phyloP scores from a whole-genome alignment of 2,329 filamentous ascomycete species.

The Incumbomyces delicatus region DNA sequence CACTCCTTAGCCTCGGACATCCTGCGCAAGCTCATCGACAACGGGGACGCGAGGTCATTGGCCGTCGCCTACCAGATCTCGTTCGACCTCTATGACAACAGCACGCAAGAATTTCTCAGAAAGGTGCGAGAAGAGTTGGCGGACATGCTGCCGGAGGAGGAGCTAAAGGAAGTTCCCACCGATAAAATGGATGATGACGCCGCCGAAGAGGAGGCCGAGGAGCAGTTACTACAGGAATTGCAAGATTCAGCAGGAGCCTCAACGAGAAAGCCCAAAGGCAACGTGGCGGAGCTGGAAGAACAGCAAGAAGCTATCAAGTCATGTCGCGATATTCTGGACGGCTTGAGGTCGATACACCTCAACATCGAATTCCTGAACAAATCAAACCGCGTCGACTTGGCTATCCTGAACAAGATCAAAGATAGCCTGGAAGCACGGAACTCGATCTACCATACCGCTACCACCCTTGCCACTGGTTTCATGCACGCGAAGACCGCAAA shows the following conservation, averaged over 20 bases:
- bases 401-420: conserved; percentile 89
- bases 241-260: conserved; percentile 31
- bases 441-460: conserved; percentile 95
- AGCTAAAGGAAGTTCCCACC: conserved; percentile 39
- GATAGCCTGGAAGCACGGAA: conserved; percentile 93
- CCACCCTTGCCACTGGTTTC: conserved; percentile 96
- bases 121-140: conserved; percentile 80
- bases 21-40: conserved; percentile 69
- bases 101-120: conserved; percentile 88
- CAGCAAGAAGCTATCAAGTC: conserved; percentile 46
- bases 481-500: conserved; percentile 99
- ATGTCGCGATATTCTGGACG: conserved; percentile 60
- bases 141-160: conserved; percentile 37
- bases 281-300: conserved; percentile 23
- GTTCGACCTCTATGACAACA: conserved; percentile 96
- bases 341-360: conserved; percentile 85
- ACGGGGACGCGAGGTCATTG: conserved; percentile 66
- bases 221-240: conserved; percentile 48
- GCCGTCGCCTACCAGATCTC: conserved; percentile 94
- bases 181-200: conserved; percentile 35
- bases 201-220: conserved; percentile 36
- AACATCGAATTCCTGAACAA: conserved; percentile 95
- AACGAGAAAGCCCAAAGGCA: conserved; percentile 41
- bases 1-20: conserved; percentile 83
- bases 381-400: conserved; percentile 85